Evolutionary conservation across 108 stramenopile genomes (phyloP).

Genomic region (Nannochloropsis salina): DNA sequence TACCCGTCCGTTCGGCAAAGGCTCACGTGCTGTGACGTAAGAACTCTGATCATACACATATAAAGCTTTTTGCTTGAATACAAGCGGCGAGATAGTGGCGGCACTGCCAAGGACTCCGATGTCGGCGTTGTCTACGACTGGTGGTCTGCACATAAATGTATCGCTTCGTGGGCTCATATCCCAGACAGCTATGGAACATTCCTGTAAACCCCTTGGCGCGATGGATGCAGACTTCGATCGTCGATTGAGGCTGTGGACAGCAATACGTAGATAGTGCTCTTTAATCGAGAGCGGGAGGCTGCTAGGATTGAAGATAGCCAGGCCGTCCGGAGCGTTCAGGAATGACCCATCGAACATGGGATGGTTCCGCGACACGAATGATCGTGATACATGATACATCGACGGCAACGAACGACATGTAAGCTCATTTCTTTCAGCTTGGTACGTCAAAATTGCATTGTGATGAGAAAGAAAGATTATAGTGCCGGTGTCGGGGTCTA

Average conservation of each 20-base stretch:
- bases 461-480: background rate
- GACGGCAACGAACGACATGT: background rate
- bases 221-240: background rate
- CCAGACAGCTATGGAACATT: slow-evolving; percentile 5
- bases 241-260: background rate
- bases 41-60: background rate
- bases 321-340: background rate
- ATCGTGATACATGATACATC: background rate
- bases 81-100: background rate
- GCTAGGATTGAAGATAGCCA: background rate
- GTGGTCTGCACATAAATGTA: background rate
- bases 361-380: background rate
- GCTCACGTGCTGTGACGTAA: background rate
- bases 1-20: background rate
- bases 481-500: background rate
- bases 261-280: background rate
- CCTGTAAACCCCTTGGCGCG: background rate
- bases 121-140: too few relatives aligned
- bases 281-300: background rate
- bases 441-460: background rate
- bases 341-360: background rate
- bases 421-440: background rate
- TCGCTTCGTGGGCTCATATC: background rate
- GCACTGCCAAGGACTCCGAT: background rate
- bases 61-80: background rate